A percentile compares a stretch with the other conserved stretches of the same genome.
Conservation (phyloP, 176 grass and related monocot species). For the Dendrocalamus sinicus region DNA sequence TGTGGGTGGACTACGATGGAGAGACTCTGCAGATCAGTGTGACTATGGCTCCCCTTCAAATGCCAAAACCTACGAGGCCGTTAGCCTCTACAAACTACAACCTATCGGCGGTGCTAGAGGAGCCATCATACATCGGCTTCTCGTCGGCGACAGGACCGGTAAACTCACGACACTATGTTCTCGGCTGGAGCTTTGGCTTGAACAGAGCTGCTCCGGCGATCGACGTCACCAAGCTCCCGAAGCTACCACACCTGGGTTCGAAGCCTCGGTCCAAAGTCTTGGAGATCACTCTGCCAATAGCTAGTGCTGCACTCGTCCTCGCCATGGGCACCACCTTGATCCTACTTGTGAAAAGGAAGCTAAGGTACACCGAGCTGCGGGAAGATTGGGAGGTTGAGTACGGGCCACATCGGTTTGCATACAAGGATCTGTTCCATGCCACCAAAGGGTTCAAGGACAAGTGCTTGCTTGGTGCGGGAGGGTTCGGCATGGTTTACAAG, state of each 20-base stretch:
- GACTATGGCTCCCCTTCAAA: conserved; percentile 18
- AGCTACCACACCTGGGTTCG: conserved; percentile 26
- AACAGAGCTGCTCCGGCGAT: conserved; percentile 38
- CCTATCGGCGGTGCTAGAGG: conserved; percentile 30
- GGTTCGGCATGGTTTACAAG: conserved; percentile 49
- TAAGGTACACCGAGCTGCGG: conserved; percentile 32
- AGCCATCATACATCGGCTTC: conserved; percentile 39
- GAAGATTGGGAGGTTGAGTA: conserved; percentile 53
- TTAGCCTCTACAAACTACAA: conserved; percentile 15
- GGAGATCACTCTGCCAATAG: conserved; percentile 41
- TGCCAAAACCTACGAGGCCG: conserved; percentile 23
- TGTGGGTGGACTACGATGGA: conserved; percentile 43
- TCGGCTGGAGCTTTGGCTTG: conserved; percentile 47
- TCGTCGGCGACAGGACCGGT: conserved; percentile 43
- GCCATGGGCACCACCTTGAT: neutral
- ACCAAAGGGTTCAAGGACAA: conserved; percentile 36
- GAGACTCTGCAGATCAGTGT: conserved; percentile 22
- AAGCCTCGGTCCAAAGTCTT: conserved; percentile 43
- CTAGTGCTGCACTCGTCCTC: conserved; percentile 10
- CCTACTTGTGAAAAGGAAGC: conserved; percentile 6
- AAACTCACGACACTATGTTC: conserved; percentile 38
- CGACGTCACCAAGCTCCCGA: conserved; percentile 36
- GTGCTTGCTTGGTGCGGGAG: conserved; percentile 35
- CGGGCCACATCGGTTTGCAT: conserved; percentile 40
- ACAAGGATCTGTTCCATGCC: conserved; percentile 40